phyloP scores from a whole-genome alignment of 768 basidiomycete species.

The Leccinum truebloodii region DNA sequence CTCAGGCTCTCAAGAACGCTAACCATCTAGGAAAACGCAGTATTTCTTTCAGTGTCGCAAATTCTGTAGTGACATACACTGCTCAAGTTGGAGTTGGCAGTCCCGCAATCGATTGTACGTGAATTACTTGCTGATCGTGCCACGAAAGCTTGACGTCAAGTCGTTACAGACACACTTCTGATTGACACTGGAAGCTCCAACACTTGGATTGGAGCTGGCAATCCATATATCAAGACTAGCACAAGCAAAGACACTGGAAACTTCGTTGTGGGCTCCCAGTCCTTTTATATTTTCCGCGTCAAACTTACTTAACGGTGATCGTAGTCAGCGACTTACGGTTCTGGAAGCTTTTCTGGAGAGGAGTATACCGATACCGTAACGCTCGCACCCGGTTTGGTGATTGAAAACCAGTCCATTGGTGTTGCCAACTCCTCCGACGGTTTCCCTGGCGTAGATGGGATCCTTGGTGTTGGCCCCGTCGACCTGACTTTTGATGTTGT shows the following conservation, averaged over 20 bases:
- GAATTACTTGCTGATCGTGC: background rate
- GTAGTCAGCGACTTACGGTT: slow-evolving; percentile 2
- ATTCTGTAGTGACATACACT: slow-evolving; percentile 26
- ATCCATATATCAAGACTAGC: slow-evolving; percentile 26
- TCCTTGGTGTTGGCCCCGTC: slow-evolving; percentile 38
- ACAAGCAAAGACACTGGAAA: slow-evolving; percentile 29
- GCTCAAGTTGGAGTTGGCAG: slow-evolving; percentile 26
- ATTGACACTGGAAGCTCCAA: slow-evolving; percentile 32
- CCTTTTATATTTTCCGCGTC: background rate
- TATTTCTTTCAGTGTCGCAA: slow-evolving; percentile 15
- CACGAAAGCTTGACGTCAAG: background rate
- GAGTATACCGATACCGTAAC: slow-evolving; percentile 11
- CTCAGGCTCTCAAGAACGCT: slow-evolving; percentile 14
- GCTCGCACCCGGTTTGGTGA: background rate
- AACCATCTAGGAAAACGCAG: slow-evolving; percentile 27
- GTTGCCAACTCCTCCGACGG: slow-evolving; percentile 24
- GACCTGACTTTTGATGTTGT: slow-evolving; percentile 33
- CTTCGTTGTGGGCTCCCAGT: background rate
- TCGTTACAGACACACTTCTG: slow-evolving; percentile 25
- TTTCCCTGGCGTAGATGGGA: slow-evolving; percentile 37
- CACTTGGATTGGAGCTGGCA: slow-evolving; percentile 31
- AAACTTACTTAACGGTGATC: no score
- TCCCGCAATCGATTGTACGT: slow-evolving; percentile 20
- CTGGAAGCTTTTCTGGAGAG: slow-evolving; percentile 10
- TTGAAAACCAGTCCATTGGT: slow-evolving; percentile 36